A percentile compares a stretch with the other conserved stretches of the same genome.
phyloP scores from a whole-genome alignment of 148 eudicot genomes.

The Spergularia marina region DNA sequence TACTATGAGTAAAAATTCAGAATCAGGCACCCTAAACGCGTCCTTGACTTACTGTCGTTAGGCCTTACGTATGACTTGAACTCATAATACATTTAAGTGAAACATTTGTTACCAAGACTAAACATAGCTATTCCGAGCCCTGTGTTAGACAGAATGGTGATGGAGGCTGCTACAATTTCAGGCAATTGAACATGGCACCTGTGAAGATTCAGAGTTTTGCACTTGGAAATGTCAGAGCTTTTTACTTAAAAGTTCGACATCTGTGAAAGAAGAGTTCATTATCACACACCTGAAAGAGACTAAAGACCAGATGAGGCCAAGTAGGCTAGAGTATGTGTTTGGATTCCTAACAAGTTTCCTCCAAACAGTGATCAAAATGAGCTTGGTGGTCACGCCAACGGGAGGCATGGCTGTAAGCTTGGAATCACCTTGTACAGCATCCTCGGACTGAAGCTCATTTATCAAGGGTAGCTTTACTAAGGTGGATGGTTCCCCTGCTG shows the following conservation, averaged over 20 bases:
- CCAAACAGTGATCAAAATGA: slow-evolving; percentile 81
- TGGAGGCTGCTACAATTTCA: slow-evolving; percentile 63
- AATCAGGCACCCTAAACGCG: no score
- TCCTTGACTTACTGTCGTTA: no score
- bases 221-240: no score
- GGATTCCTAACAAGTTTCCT: slow-evolving; percentile 80
- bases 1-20: neutral
- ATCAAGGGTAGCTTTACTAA: slow-evolving; percentile 65
- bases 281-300: slow-evolving; percentile 56
- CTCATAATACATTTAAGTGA: no score
- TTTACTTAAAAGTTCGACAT: no score
- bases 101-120: slow-evolving; percentile 57
- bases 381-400: slow-evolving; percentile 72
- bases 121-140: slow-evolving; percentile 98
- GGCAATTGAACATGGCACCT: slow-evolving; percentile 79
- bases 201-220: neutral
- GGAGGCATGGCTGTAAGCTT: slow-evolving; percentile 70
- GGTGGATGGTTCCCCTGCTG: slow-evolving; percentile 62
- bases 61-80: no score
- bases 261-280: no score
- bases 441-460: slow-evolving; percentile 64
- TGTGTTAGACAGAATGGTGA: slow-evolving; percentile 65
- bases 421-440: slow-evolving; percentile 27
- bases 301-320: slow-evolving; percentile 80
- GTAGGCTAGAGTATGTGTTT: slow-evolving; percentile 72